Evolutionary conservation across 225 moss, liverwort and hornwort genomes (phyloP).

Genomic region (Sphagnum contortum): DNA sequence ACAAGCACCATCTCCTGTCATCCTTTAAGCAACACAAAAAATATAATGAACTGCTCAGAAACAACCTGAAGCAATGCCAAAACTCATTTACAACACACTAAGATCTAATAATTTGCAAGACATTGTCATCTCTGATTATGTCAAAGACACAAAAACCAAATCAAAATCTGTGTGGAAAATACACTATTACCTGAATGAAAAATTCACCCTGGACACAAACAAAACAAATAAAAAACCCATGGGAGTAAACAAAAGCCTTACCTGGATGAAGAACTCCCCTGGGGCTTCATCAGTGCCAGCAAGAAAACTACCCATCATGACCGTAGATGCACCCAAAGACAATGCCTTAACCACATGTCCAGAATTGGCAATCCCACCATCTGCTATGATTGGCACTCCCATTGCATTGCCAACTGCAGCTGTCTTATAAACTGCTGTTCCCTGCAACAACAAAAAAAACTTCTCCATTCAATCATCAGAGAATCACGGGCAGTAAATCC

Average conservation of each 20-base stretch:
- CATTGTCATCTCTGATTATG: background rate
- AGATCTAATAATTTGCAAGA: no score
- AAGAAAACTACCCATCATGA: conserved; percentile 88
- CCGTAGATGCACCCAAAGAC: conserved; percentile 71
- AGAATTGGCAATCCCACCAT: conserved; percentile 86
- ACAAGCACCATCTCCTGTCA: background rate
- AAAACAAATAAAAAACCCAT: no score
- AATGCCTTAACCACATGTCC: conserved; percentile 85
- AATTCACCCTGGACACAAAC: no score
- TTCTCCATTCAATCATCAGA: no score
- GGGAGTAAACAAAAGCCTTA: background rate
- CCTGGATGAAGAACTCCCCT: conserved; percentile 64
- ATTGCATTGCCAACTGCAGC: conserved; percentile 33
- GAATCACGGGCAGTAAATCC: no score
- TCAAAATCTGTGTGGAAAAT: background rate
- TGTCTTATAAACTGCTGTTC: conserved; percentile 62
- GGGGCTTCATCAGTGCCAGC: conserved; percentile 88
- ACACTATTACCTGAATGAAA: background rate
- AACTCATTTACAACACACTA: no score
- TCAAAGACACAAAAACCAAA: background rate
- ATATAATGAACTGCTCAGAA: background rate
- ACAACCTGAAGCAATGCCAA: no score
- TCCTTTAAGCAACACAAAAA: background rate
- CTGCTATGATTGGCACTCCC: conserved; percentile 62
- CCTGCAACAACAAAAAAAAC: conserved; percentile 17